Conservation (phyloP, 2,329 filamentous ascomycete genomes). For the Fusarium sp. region DNA sequence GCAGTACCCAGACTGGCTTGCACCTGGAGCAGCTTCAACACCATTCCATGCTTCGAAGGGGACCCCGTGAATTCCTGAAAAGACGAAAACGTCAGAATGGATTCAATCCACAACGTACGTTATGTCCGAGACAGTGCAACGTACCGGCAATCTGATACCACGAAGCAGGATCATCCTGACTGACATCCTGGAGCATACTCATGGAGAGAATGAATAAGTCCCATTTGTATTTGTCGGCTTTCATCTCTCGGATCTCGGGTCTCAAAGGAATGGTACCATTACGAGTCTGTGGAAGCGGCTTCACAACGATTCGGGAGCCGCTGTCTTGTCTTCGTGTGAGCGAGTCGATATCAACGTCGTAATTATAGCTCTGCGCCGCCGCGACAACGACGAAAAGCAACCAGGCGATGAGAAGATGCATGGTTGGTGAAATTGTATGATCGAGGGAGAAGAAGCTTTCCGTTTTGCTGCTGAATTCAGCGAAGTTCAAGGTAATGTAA, state of each 20-base stretch:
- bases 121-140: slow-evolving; percentile 45
- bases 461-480: not conserved
- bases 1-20: slow-evolving; percentile 78
- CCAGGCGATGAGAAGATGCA: slow-evolving; percentile 31
- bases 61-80: slow-evolving; percentile 82
- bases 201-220: slow-evolving; percentile 84
- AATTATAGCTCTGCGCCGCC: slow-evolving; percentile 62
- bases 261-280: slow-evolving; percentile 64
- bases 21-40: slow-evolving; percentile 65
- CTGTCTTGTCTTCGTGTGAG: slow-evolving; percentile 59
- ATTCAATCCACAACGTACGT: not conserved
- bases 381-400: slow-evolving; percentile 20
- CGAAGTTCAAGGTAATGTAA: not conserved
- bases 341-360: slow-evolving; percentile 62
- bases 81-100: slow-evolving; percentile 21
- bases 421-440: slow-evolving; percentile 10
- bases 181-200: slow-evolving; percentile 77
- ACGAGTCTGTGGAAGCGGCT: slow-evolving; percentile 56
- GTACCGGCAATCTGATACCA: slow-evolving; percentile 85
- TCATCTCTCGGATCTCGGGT: slow-evolving; percentile 77
- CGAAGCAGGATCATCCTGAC: slow-evolving; percentile 75
- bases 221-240: slow-evolving; percentile 76
- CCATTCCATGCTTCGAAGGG: slow-evolving; percentile 72
- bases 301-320: slow-evolving; percentile 59
- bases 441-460: not conserved